Percentiles rank a stretch among this genome's conserved stretches.
Evolutionary conservation across 148 eudicot species (phyloP).

Genomic region (Mesembryanthemum crystallinum): DNA sequence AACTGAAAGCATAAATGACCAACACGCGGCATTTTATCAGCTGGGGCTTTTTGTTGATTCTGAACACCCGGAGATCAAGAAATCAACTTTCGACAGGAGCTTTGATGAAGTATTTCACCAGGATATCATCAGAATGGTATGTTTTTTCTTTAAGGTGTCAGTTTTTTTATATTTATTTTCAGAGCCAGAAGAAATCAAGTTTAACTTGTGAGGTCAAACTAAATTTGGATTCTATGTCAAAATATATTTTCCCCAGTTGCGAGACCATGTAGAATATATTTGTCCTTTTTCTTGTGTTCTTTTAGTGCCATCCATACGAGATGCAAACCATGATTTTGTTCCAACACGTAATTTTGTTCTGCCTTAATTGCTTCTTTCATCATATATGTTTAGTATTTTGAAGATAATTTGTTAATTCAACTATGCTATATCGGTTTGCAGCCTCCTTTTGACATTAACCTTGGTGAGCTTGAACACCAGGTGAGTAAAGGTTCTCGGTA

Average conservation of each 20-base stretch:
- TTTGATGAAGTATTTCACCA: conserved; percentile 75
- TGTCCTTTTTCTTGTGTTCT: conserved; percentile 77
- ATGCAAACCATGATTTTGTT: conserved; percentile 91
- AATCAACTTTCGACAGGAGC: conserved; percentile 60
- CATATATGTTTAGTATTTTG: not conserved
- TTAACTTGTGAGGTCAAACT: conserved; percentile 10
- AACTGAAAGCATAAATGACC: conserved; percentile 14
- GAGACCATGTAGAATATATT: conserved; percentile 94
- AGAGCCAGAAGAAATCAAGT: not conserved
- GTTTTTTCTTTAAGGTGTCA: too few species aligned
- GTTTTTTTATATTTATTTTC: conserved; percentile 13
- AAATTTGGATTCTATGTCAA: conserved; percentile 8
- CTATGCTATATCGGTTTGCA: conserved; percentile 40
- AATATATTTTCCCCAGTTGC: conserved; percentile 62
- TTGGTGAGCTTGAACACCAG: conserved; percentile 60
- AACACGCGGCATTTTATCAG: conserved; percentile 44
- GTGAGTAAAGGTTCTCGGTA: conserved; percentile 32
- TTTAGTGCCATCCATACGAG: conserved; percentile 87
- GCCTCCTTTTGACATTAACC: conserved; percentile 77
- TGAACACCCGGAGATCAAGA: conserved; percentile 89
- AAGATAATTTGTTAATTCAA: conserved; percentile 11
- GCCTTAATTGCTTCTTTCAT: not conserved
- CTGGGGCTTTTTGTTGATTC: conserved; percentile 97
- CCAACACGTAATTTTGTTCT: conserved; percentile 66
- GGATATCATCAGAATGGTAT: conserved; percentile 82